Evolutionary conservation across 306 rosid species (phyloP), one percentile per base, ranked within the genome.

Genomic region (Casuarina cunninghamiana): DNA sequence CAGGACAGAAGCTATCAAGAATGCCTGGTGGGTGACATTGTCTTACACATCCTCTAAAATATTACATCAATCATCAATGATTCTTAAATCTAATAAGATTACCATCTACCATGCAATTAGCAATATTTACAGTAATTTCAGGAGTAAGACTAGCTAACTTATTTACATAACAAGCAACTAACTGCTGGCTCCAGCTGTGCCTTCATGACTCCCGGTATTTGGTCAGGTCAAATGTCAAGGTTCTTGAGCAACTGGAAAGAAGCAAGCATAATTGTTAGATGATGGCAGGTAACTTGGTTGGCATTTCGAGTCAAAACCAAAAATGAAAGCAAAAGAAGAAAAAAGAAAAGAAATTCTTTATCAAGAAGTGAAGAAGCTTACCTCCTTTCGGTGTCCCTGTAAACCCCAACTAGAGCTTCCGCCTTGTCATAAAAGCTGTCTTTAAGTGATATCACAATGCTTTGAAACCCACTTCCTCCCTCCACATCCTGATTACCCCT

Each of bases 371-470:
- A 72, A 65, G 55, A 81, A 79, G 63, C 80, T 86, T 78, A 93
- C 99, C 98, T 81, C 86, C 89, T 86, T 37, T 93, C 96, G 0
- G 86, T 83, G 77, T 93, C 98, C 84, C 98, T 87, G 83, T 81
- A 89, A 77, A 93, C 98, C 46, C 98, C 97, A 83, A 93, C 92
- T 81, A 93, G 82, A 21, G 92, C 89, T 78, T 93, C 98, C 26
- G 98, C 99, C 84, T 93, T 93, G 88, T 93, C 98, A 35, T 91
- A 93, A 82, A 93, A 91, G 75, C 91, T 90, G 81, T 93, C 98
- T 86, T 93, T 93, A 45, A 93, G 83, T 67, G 99, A 96, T 62
- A 96, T 96, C 82, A 96, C 99, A 51, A 96, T 96, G 81, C 99
- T 96, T 83, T 96, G 98, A 78, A 96, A 96, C 79, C 97, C 99